Percentiles rank a stretch among this genome's conserved stretches.
These are phyloP conservation scores for Phragmites australis DNA, from an alignment of 176 grass and related monocot species.

Conservation along the genomic window DNA sequence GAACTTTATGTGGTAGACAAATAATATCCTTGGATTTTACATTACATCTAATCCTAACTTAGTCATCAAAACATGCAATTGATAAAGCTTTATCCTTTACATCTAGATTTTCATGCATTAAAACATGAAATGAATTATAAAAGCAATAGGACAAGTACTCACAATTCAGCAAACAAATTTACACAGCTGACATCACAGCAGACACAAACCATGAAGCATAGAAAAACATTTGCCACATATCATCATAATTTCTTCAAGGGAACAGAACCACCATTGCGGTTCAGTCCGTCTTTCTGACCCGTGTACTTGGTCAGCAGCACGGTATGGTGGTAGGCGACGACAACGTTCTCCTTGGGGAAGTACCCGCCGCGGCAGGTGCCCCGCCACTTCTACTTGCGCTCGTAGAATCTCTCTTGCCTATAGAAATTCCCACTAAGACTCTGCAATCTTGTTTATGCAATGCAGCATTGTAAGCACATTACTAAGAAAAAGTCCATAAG, in stretches of 20 bases:
- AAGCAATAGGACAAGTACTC: not conserved
- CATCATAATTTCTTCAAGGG: too few relatives aligned
- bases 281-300: conserved; percentile 39
- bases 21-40: not conserved
- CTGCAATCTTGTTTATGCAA: conserved; percentile 61
- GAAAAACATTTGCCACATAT: too few relatives aligned
- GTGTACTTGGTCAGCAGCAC: conserved; percentile 73
- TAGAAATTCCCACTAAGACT: conserved; percentile 72
- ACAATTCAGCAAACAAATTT: not conserved
- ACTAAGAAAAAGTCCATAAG: not conserved
- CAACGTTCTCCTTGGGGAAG: conserved; percentile 61
- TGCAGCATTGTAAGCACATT: conserved; percentile 25
- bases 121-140: not conserved
- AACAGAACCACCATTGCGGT: not conserved
- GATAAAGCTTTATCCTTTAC: not conserved
- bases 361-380: conserved; percentile 71
- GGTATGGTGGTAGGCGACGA: conserved; percentile 69
- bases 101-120: not conserved
- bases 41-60: not conserved
- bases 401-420: conserved; percentile 79
- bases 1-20: not conserved
- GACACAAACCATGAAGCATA: too few relatives aligned
- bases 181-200: not conserved
- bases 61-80: not conserved
- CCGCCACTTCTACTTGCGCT: conserved; percentile 71